These are phyloP conservation scores for Exophiala bonariae DNA, from an alignment of 2,329 filamentous ascomycete species.

Conservation along the genomic window DNA sequence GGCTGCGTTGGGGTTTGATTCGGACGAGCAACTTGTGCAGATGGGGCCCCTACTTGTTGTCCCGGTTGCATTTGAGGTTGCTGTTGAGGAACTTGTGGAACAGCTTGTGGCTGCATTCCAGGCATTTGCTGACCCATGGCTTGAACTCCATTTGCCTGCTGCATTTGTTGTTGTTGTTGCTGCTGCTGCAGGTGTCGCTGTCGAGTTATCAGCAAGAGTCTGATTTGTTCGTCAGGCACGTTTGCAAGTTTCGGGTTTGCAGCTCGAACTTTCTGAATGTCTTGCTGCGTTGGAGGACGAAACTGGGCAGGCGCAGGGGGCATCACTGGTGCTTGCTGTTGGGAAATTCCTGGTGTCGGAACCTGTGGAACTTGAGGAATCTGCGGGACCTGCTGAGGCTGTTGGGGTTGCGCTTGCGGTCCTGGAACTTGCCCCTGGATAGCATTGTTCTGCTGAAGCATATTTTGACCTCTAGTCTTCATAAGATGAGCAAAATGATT, in stretches of 20 bases:
- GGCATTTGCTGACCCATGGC: conserved; percentile 17
- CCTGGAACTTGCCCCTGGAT: conserved; percentile 8
- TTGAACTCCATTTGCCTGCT: conserved; percentile 13
- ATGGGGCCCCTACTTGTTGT: conserved; percentile 10
- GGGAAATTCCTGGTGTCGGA: conserved; percentile 11
- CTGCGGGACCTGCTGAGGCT: conserved; percentile 14
- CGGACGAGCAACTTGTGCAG: conserved; percentile 16
- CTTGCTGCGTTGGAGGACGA: conserved; percentile 13
- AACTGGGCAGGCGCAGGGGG: conserved; percentile 13
- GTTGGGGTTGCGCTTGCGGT: conserved; percentile 13
- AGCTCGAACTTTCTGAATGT: conserved; percentile 20
- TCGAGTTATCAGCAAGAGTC: conserved; percentile 19
- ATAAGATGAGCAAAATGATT: conserved; percentile 23
- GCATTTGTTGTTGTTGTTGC: conserved; percentile 17
- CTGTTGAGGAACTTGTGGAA: conserved; percentile 12
- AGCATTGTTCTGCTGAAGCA: conserved; percentile 16
- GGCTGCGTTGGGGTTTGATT: conserved; percentile 21
- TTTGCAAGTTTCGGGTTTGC: conserved; percentile 20
- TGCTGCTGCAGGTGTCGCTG: conserved; percentile 20
- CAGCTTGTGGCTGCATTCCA: conserved; percentile 13
- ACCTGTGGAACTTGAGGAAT: not conserved
- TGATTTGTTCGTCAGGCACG: conserved; percentile 22
- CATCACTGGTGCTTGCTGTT: conserved; percentile 4
- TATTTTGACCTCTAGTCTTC: conserved; percentile 19
- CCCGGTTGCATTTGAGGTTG: conserved; percentile 5